These are phyloP conservation scores for Cutaneotrichosporon sp. DNA, from an alignment of 1,284 basidiomycete species.

Conservation along the genomic window DNA sequence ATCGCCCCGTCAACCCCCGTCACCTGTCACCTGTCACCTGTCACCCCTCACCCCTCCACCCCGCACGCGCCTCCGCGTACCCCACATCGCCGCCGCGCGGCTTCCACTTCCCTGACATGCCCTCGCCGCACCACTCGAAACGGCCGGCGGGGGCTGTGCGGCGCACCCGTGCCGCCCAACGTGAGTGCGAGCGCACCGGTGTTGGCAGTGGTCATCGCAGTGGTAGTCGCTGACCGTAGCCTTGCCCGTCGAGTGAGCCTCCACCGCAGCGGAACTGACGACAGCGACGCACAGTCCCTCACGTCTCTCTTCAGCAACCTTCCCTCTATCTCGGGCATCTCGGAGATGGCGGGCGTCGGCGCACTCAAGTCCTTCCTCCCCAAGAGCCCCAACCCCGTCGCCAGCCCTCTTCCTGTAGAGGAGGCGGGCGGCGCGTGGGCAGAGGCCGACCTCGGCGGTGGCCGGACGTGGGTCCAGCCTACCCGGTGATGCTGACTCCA, in stretches of 20 bases:
- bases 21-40: no score
- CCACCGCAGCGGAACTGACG: background rate
- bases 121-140: background rate
- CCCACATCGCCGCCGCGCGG: background rate
- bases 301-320: conserved; percentile 37
- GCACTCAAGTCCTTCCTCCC: conserved; percentile 31
- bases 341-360: conserved; percentile 20
- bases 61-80: background rate
- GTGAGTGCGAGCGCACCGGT: background rate
- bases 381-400: background rate
- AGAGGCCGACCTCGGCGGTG: conserved; percentile 36
- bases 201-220: background rate
- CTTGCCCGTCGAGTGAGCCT: background rate
- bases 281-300: conserved; percentile 23
- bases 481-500: conserved; percentile 15
- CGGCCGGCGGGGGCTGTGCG: background rate
- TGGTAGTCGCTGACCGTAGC: background rate
- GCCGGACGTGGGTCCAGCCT: conserved; percentile 18
- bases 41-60: background rate
- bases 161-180: background rate
- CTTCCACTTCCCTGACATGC: background rate
- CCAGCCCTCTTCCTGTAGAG: background rate
- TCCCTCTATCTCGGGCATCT: conserved; percentile 27
- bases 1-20: background rate
- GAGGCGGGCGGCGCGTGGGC: conserved; percentile 32